Conservation (phyloP, 2,329 filamentous ascomycete species). For the Epicoccum nigrum region DNA sequence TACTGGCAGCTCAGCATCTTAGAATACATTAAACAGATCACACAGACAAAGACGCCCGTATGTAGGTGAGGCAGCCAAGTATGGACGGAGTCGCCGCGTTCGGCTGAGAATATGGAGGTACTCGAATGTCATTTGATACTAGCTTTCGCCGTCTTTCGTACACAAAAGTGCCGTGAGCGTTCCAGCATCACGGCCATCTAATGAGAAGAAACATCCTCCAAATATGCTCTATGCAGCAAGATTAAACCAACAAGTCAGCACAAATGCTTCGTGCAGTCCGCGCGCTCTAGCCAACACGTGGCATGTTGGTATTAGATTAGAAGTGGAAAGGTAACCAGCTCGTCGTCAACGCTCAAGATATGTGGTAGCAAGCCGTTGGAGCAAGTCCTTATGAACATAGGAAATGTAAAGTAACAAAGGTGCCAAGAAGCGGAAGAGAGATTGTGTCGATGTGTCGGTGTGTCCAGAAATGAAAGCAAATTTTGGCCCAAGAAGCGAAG, state of each 20-base stretch:
- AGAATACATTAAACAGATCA: no score
- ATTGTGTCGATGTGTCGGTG: constrained; percentile 15
- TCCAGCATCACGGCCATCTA: constrained; percentile 9
- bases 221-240: constrained; percentile 6
- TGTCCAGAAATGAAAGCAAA: constrained; percentile 19
- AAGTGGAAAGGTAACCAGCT: constrained; percentile 9
- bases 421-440: constrained; percentile 4
- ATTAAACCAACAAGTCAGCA: constrained; percentile 10
- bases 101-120: constrained; percentile 6
- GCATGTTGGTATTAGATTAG: constrained; percentile 16
- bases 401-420: constrained; percentile 1
- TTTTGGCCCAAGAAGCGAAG: constrained; percentile 23
- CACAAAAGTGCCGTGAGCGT: constrained; percentile 11
- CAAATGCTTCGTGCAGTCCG: constrained; percentile 2
- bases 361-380: constrained; percentile 9
- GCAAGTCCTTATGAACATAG: constrained; percentile 9
- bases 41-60: no score
- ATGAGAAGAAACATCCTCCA: constrained; percentile 15
- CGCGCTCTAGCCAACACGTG: constrained; percentile 15
- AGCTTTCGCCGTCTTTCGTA: constrained; percentile 13
- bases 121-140: constrained; percentile 12
- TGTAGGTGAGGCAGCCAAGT: no score
- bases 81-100: no score
- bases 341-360: constrained; percentile 17
- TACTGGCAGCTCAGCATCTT: no score